These are phyloP conservation scores for Endoconidiophora polonica DNA, from an alignment of 2,329 filamentous ascomycete species.

Conservation along the genomic window DNA sequence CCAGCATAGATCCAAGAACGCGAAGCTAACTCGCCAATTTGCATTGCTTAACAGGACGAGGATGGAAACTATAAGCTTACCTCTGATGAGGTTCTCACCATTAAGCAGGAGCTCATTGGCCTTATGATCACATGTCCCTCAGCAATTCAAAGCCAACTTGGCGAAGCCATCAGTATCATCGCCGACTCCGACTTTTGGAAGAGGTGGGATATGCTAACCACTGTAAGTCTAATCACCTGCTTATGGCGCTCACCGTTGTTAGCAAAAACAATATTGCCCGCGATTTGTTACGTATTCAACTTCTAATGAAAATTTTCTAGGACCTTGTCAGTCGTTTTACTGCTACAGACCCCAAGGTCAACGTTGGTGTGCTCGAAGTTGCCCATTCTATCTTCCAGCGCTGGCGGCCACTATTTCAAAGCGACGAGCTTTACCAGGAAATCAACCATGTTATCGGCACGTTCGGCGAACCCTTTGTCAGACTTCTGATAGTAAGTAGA, in stretches of 20 bases:
- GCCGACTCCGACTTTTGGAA: conserved; percentile 96
- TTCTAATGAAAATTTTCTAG: conserved; percentile 20
- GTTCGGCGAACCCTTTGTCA: conserved; percentile 71
- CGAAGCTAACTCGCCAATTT: not conserved
- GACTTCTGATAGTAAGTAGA: conserved; percentile 50
- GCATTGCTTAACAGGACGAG: conserved; percentile 44
- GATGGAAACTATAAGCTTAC: conserved; percentile 86
- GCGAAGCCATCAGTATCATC: conserved; percentile 92
- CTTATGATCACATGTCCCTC: conserved; percentile 88
- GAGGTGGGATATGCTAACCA: conserved; percentile 85
- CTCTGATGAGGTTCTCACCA: conserved; percentile 64
- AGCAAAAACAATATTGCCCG: not conserved
- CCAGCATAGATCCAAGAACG: not conserved
- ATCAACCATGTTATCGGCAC: conserved; percentile 87
- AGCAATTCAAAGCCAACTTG: conserved; percentile 80
- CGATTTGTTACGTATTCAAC: not conserved
- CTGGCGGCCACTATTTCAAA: conserved; percentile 87
- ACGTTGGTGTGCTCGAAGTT: conserved; percentile 88
- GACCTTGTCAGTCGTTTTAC: conserved; percentile 83
- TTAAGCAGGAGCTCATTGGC: conserved; percentile 89
- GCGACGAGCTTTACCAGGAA: conserved; percentile 82
- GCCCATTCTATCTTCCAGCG: conserved; percentile 95
- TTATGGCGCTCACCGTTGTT: not conserved
- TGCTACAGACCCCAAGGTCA: conserved; percentile 62
- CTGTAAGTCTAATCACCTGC: conserved; percentile 3